Evolutionary conservation across 2,329 filamentous ascomycete species (phyloP), one percentile per base, ranked within the genome.

Genomic region (Cladophialophora psammophila): DNA sequence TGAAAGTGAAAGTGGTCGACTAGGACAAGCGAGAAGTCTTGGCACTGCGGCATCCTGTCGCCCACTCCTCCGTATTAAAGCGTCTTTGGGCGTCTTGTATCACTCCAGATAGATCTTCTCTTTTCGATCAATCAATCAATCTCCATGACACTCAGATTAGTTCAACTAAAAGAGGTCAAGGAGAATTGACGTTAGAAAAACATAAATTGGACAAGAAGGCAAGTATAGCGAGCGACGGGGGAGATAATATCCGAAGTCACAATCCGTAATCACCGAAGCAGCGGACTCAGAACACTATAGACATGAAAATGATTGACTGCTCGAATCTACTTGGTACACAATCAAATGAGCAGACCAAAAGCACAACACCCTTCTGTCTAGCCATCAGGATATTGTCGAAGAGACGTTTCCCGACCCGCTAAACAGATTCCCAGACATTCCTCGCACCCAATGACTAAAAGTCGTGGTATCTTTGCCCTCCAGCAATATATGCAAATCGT

Each of bases 401-500:
- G 42, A 36, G 70, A 67, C 56, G 52, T 69, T 67, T 8, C 67
- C 65, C n/a, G 54, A 63, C 7, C 69, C 69, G 54, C 67, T 68
- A 38, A 65, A 69, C 18, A 68, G 60, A 7, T 65, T 64, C 8
- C 63, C 67, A 6, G 36, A 36, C 63, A 66, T 71, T 9, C 68
- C 68, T 48, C 66, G 42, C 20, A 72, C 62, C 69, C 71, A 71
- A 71, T 88, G 86, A 68, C 84, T 87, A 72, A 88, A 88, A 0
- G 86, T 87, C 26, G 81, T 80, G 71, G 83, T 84, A 31, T 78
- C 74, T 48, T 85, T 83, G 58, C 88, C 85, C 71, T 90, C 88
- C 7, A 87, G 84, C 31, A 91, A 75, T 80, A 88, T 89, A 65
- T 87, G 82, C 45, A 88, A 72, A 74, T 90, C 88, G 32, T 87